A percentile compares a stretch with the other conserved stretches of the same genome.
Conservation (phyloP, 371 early-diverging fungal species). For the Synchytrium microbalum region DNA sequence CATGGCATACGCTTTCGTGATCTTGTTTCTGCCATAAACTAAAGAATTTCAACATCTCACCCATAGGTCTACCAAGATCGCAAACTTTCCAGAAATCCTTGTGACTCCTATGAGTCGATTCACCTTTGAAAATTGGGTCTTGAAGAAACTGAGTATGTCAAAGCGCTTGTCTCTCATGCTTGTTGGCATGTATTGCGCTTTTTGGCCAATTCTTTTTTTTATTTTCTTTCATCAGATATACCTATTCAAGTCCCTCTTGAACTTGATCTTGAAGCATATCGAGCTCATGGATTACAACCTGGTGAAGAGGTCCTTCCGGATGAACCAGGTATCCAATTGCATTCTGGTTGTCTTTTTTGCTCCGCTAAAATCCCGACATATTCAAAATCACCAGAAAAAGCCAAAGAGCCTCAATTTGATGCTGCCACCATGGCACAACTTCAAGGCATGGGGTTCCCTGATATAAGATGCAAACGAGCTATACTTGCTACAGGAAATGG, state of each 20-base stretch:
- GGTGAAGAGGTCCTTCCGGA: slow-evolving; percentile 71
- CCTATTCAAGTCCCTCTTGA: slow-evolving; percentile 24
- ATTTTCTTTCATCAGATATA: slow-evolving; percentile 19
- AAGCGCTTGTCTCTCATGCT: neutral
- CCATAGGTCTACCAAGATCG: slow-evolving; percentile 62
- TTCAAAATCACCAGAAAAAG: neutral
- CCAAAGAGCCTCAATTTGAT: slow-evolving; percentile 49
- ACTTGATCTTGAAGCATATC: slow-evolving; percentile 30
- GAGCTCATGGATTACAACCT: slow-evolving; percentile 54
- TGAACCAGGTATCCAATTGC: slow-evolving; percentile 24
- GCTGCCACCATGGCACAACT: slow-evolving; percentile 61
- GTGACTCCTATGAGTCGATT: slow-evolving; percentile 77
- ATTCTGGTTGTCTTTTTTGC: neutral
- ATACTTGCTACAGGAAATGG: slow-evolving; percentile 58
- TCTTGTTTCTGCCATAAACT: neutral
- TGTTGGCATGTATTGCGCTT: neutral
- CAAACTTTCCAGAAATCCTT: slow-evolving; percentile 77
- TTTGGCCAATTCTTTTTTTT: slow-evolving; percentile 3
- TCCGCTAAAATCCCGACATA: slow-evolving; percentile 1
- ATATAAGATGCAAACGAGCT: slow-evolving; percentile 72
- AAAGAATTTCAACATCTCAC: no score
- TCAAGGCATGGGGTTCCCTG: slow-evolving; percentile 85
- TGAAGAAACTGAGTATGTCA: slow-evolving; percentile 45
- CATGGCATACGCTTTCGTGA: slow-evolving; percentile 4
- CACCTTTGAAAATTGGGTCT: slow-evolving; percentile 75